Evolutionary conservation across 805 yeast genomes (phyloP).

Genomic region (Cyberlindnera saturnus): DNA sequence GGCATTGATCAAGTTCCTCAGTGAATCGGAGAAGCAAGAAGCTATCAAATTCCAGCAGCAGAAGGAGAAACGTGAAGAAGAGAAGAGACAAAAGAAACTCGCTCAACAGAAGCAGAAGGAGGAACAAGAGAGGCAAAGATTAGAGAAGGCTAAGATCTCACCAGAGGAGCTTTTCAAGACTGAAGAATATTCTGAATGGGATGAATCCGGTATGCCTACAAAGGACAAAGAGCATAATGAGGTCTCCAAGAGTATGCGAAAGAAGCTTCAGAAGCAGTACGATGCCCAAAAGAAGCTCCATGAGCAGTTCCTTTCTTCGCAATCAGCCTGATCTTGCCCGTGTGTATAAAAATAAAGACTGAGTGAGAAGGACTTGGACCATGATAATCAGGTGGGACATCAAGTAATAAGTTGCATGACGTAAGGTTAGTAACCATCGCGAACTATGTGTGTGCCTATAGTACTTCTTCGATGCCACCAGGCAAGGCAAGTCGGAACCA

Average conservation of each 20-base stretch:
- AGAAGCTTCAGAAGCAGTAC: constrained; percentile 74
- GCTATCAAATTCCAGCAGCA: constrained; percentile 50
- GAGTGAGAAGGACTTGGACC: too few relatives aligned
- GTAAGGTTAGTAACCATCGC: too few relatives aligned
- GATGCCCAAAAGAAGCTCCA: constrained; percentile 80
- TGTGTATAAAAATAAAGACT: too few relatives aligned
- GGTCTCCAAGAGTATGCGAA: constrained; percentile 75
- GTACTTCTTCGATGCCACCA: too few relatives aligned
- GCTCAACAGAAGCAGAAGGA: constrained; percentile 51
- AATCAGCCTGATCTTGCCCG: not conserved
- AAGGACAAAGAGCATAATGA: constrained; percentile 74
- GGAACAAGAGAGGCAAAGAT: constrained; percentile 55
- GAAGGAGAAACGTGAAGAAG: constrained; percentile 47
- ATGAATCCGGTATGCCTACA: constrained; percentile 77
- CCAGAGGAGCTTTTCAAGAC: constrained; percentile 74
- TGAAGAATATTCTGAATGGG: constrained; percentile 67
- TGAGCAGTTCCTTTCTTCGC: constrained; percentile 44
- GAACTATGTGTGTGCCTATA: too few relatives aligned
- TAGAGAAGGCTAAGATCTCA: constrained; percentile 58
- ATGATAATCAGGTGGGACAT: too few relatives aligned
- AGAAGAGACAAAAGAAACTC: constrained; percentile 52
- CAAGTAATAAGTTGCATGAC: too few relatives aligned
- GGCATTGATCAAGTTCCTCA: constrained; percentile 81
- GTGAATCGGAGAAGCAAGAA: constrained; percentile 60
- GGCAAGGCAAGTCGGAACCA: too few relatives aligned